phyloP scores from a whole-genome alignment of 192 early-diverging fungal genomes.

The Pilobolus umbonatus region DNA sequence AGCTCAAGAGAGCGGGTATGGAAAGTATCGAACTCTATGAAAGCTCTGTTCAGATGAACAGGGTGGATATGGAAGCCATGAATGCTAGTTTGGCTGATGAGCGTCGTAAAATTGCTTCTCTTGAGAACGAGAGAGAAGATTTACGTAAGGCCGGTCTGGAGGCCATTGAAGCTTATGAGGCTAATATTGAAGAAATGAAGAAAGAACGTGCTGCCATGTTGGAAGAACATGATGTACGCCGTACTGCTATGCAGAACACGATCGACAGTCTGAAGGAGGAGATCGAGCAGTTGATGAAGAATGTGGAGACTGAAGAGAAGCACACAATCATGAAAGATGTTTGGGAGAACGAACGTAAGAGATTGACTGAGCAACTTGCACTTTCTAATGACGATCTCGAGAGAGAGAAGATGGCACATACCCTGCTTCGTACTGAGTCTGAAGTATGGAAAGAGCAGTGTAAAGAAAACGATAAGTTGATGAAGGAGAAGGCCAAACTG shows the following conservation, averaged over 20 bases:
- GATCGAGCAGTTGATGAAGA: constrained; percentile 40
- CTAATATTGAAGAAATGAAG: constrained; percentile 36
- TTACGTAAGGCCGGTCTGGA: constrained; percentile 38
- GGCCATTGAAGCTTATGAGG: constrained; percentile 43
- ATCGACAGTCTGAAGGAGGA: constrained; percentile 42
- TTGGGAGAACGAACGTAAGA: constrained; percentile 47
- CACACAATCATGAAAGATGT: constrained; percentile 46
- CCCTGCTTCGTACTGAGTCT: constrained; percentile 23
- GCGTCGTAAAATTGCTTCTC: constrained; percentile 17
- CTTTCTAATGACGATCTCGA: constrained; percentile 18
- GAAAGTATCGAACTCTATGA: constrained; percentile 45
- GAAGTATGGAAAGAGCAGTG: constrained; percentile 37
- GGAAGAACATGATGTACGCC: constrained; percentile 18
- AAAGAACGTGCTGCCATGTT: constrained; percentile 26
- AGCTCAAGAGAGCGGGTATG: constrained; percentile 40
- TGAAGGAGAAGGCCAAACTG: constrained; percentile 34
- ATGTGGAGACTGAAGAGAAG: constrained; percentile 35
- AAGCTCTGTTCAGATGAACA: constrained; percentile 31
- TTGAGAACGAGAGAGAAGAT: constrained; percentile 33
- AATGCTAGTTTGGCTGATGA: constrained; percentile 28
- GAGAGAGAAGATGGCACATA: constrained; percentile 28
- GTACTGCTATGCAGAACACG: constrained; percentile 37
- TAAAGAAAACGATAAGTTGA: constrained; percentile 39
- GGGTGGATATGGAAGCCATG: constrained; percentile 36
- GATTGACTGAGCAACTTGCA: constrained; percentile 38